These are phyloP conservation scores for Bryoerythrophyllum caledonicum DNA, from an alignment of 225 moss, liverwort and hornwort genomes.

Conservation along the genomic window DNA sequence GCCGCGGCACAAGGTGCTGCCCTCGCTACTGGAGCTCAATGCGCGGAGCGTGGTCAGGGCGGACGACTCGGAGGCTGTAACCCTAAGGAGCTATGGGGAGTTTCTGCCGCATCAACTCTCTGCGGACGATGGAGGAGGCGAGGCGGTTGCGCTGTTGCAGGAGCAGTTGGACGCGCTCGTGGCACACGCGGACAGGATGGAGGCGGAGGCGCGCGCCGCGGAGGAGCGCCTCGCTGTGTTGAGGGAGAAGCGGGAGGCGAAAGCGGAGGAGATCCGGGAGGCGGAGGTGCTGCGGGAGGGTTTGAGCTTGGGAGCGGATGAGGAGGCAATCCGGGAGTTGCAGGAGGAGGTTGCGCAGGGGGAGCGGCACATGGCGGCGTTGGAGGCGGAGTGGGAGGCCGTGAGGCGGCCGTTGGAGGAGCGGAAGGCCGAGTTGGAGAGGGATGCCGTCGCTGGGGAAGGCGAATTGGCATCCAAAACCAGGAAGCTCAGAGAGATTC, in stretches of 20 bases:
- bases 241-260: conserved; percentile 34
- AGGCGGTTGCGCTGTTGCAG: conserved; percentile 28
- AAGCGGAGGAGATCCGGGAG: conserved; percentile 22
- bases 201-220: conserved; percentile 39
- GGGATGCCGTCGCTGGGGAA: conserved; percentile 25
- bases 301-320: conserved; percentile 36
- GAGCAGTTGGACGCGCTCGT: conserved; percentile 51
- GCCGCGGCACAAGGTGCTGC: conserved; percentile 63
- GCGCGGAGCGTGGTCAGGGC: conserved; percentile 44
- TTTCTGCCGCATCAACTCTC: conserved; percentile 45
- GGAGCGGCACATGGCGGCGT: conserved; percentile 47
- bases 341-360: conserved; percentile 29
- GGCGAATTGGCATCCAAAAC: conserved; percentile 37
- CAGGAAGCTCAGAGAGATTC: conserved; percentile 36
- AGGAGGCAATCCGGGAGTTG: conserved; percentile 31
- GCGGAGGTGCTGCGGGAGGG: conserved; percentile 39
- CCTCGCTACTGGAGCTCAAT: conserved; percentile 86
- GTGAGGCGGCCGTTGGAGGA: conserved; percentile 53
- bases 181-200: conserved; percentile 57
- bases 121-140: conserved; percentile 27
- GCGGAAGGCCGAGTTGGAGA: conserved; percentile 56
- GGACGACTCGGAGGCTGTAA: conserved; percentile 24
- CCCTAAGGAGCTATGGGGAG: conserved; percentile 65
- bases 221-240: conserved; percentile 24
- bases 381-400: conserved; percentile 57